Percentiles rank a stretch among this genome's conserved stretches.
phyloP scores from a whole-genome alignment of 345 rosid species.

The Pugionium dolabratum region DNA sequence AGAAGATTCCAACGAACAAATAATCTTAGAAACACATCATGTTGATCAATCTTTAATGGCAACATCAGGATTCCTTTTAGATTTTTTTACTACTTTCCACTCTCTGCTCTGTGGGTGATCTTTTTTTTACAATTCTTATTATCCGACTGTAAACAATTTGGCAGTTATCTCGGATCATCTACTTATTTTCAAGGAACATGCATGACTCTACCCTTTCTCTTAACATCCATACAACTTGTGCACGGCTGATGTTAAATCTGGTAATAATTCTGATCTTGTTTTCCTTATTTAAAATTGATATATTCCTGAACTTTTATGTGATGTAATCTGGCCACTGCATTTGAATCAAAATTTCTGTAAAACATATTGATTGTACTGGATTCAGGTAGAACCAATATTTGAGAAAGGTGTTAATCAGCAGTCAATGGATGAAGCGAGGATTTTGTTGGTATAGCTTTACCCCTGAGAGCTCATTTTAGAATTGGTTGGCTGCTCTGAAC shows the following conservation, averaged over 20 bases:
- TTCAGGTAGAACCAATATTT: slow-evolving; percentile 94
- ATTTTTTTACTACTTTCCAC: not conserved
- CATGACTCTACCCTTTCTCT: slow-evolving; percentile 93
- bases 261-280: slow-evolving; percentile 44
- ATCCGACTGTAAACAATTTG: slow-evolving; percentile 32
- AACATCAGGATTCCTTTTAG: slow-evolving; percentile 20
- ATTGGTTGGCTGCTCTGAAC: slow-evolving; percentile 18
- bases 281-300: slow-evolving; percentile 22
- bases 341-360: slow-evolving; percentile 16
- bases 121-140: slow-evolving; percentile 16
- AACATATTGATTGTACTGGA: slow-evolving; percentile 32
- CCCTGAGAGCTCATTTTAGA: slow-evolving; percentile 20
- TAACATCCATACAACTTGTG: slow-evolving; percentile 94
- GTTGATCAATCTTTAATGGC: slow-evolving; percentile 17
- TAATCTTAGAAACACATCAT: slow-evolving; percentile 19
- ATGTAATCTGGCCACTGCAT: slow-evolving; percentile 10
- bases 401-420: slow-evolving; percentile 92
- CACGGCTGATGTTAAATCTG: slow-evolving; percentile 97
- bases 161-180: slow-evolving; percentile 95
- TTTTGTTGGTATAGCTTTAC: slow-evolving; percentile 64
- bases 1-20: not conserved
- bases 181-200: slow-evolving; percentile 95
- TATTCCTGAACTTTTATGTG: slow-evolving; percentile 21
- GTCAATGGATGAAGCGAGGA: slow-evolving; percentile 92
- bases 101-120: not conserved